phyloP scores from a whole-genome alignment of 441 rosid species.

The Populus hybrid region DNA sequence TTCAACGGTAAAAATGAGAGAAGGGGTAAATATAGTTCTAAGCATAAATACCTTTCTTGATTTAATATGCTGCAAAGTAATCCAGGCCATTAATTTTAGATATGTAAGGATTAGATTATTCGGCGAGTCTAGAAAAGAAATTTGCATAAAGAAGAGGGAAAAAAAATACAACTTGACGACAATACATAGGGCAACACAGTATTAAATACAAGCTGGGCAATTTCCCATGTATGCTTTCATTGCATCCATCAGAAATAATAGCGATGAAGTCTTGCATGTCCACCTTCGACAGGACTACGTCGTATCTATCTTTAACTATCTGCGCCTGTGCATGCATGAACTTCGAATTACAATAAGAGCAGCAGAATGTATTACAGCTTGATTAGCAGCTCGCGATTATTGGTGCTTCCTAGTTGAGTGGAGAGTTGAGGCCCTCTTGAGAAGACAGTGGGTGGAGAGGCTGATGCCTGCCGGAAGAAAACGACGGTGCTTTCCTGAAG shows the following conservation, averaged over 20 bases:
- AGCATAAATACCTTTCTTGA: background rate
- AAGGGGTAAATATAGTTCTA: no score
- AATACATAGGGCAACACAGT: no score
- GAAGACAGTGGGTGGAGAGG: slow-evolving; percentile 63
- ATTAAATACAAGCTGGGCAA: background rate
- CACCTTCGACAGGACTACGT: no score
- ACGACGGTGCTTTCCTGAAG: slow-evolving; percentile 51
- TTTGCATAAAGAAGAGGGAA: no score
- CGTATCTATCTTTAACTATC: background rate
- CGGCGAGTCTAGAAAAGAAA: no score
- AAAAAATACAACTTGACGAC: no score
- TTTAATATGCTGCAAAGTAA: background rate
- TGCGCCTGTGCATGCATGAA: slow-evolving; percentile 4
- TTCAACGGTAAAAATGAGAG: no score
- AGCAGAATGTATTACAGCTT: background rate
- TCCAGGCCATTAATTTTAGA: background rate
- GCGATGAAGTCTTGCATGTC: background rate
- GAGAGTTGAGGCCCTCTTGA: slow-evolving; percentile 89
- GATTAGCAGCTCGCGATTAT: background rate
- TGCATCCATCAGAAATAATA: background rate
- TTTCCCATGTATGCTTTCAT: slow-evolving; percentile 9
- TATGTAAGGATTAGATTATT: no score
- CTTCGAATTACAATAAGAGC: slow-evolving; percentile 6
- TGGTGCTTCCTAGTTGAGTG: slow-evolving; percentile 35
- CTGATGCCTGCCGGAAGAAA: slow-evolving; percentile 67